phyloP scores from a whole-genome alignment of 306 rosid genomes.

The Mimosa bimucronata region DNA sequence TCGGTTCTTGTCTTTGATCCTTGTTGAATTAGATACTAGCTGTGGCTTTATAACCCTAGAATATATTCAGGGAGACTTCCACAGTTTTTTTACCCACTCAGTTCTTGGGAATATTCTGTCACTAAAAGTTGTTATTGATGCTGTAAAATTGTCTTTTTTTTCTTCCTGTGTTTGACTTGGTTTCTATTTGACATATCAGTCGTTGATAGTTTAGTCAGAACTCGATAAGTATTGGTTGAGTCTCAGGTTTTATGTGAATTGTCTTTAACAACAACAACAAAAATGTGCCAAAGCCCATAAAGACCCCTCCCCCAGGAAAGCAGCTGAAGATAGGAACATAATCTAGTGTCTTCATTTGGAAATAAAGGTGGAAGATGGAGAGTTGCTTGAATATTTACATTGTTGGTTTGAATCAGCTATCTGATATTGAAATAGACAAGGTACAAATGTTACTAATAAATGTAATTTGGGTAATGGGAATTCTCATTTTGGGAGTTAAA shows the following conservation, averaged over 20 bases:
- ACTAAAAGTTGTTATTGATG: too few relatives aligned
- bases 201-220: slow-evolving; percentile 10
- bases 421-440: slow-evolving; percentile 95
- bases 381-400: slow-evolving; percentile 85
- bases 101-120: too few relatives aligned
- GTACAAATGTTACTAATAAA: slow-evolving; percentile 44
- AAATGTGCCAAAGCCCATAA: not conserved
- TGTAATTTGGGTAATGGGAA: not conserved
- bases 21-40: too few relatives aligned
- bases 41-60: too few relatives aligned
- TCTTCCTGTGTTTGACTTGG: not conserved
- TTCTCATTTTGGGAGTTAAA: not conserved
- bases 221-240: not conserved
- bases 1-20: too few relatives aligned
- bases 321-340: not conserved
- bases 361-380: slow-evolving; percentile 80
- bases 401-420: slow-evolving; percentile 90
- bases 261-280: not conserved
- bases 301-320: not conserved
- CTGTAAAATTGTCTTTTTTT: not conserved
- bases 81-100: too few relatives aligned
- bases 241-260: slow-evolving; percentile 4
- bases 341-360: slow-evolving; percentile 32
- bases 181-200: not conserved
- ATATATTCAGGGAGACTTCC: too few relatives aligned